Conservation (phyloP, 202 grass and related monocot species). For the Schoenoplectus triqueter region DNA sequence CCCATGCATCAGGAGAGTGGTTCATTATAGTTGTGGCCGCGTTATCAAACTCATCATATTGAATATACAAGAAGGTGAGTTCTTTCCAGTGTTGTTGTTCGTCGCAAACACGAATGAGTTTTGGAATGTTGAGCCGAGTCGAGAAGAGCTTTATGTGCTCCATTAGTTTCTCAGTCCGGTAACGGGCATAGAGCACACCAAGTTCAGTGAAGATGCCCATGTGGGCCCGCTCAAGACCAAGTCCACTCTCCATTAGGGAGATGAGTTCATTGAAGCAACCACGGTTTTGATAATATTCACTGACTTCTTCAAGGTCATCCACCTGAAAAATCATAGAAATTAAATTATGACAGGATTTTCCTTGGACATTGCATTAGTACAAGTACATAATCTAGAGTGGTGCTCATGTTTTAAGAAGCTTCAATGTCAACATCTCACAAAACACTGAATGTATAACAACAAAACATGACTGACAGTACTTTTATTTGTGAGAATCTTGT, state of each 20-base stretch:
- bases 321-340: slow-evolving; percentile 55
- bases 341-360: not conserved
- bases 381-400: not conserved
- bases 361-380: slow-evolving; percentile 10
- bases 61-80: slow-evolving; percentile 89
- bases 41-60: slow-evolving; percentile 97
- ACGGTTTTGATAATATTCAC: slow-evolving; percentile 96
- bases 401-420: slow-evolving; percentile 10
- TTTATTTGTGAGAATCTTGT: not conserved
- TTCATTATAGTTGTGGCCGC: slow-evolving; percentile 97
- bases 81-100: slow-evolving; percentile 97
- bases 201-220: slow-evolving; percentile 92
- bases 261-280: slow-evolving; percentile 95
- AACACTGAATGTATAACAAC: not conserved
- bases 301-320: slow-evolving; percentile 94
- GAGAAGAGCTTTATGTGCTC: slow-evolving; percentile 98
- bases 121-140: slow-evolving; percentile 84
- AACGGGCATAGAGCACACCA: slow-evolving; percentile 92
- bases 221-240: slow-evolving; percentile 86
- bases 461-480: slow-evolving; percentile 16
- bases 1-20: slow-evolving; percentile 98
- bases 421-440: slow-evolving; percentile 1
- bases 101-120: slow-evolving; percentile 93
- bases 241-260: slow-evolving; percentile 93
- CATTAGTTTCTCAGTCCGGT: slow-evolving; percentile 87